Base-by-base conservation (phyloP, 768 basidiomycete genomes). In the Lyophyllum shimeji region DNA sequence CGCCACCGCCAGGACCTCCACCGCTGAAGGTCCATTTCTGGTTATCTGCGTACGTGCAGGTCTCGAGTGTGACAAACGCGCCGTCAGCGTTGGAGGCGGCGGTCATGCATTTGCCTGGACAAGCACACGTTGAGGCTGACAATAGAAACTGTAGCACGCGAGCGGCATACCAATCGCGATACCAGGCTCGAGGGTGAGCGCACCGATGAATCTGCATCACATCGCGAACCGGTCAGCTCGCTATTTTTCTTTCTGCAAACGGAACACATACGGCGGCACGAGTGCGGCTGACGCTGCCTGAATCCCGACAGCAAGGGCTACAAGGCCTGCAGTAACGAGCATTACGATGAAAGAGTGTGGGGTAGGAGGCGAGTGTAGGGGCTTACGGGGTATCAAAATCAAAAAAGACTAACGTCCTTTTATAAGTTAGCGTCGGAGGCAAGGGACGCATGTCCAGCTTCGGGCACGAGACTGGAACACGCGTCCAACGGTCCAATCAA, bases 11-110 rank as follows among this genome's bases (percentile, higher is more conserved):
- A n/a, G n/a, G n/a, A n/a, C n/a, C n/a, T n/a, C n/a, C n/a, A n/a
- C n/a, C n/a, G n/a, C n/a, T n/a, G 60, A 82, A 83, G 7, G 71
- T 70, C 80, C 81, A 83, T 56, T 78, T 70, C 64, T 84, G 82
- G 21, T 71, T 62, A n/a, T 65, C 63, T 20, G 72, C 63, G 20
- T 76, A 76, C 11, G 72, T 76, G 65, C 82, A 84, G 6, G 72
- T 57, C 61, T 78, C 73, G 46, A 83, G 69, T 7, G 74, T 78
- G 54, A 83, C 78, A 20, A 64, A 40, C 8, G 82, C 79, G 34
- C 79, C 81, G 60, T 82, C 73, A 8, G 67, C 62, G 65, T 82
- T 78, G 9, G 77, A 77, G 0, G 76, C 69, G 3, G 81, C 81
- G 17, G 80, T 82, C 51, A 84, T 57, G 61, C 82, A 84, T 68